These are phyloP conservation scores for Leucocoprinus sp. DNA, from an alignment of 768 basidiomycete genomes.

Conservation along the genomic window DNA sequence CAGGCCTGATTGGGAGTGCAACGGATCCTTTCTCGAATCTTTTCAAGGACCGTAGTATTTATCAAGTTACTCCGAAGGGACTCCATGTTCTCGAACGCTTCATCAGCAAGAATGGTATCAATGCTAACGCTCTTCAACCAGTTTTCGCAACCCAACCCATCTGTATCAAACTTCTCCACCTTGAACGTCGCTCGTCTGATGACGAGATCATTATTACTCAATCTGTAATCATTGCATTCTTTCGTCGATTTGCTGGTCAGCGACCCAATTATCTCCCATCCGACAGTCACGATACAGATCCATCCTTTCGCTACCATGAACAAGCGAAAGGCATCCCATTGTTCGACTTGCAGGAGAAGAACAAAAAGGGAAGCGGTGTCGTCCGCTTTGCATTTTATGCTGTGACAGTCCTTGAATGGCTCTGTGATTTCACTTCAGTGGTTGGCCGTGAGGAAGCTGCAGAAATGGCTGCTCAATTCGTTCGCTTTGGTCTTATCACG, in stretches of 20 bases:
- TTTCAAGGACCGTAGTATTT: slow-evolving; percentile 98
- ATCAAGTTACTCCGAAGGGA: slow-evolving; percentile 93
- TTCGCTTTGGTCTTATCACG: slow-evolving; percentile 84
- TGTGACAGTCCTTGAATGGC: slow-evolving; percentile 88
- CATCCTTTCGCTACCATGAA: slow-evolving; percentile 70
- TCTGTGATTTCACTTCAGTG: slow-evolving; percentile 94
- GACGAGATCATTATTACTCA: slow-evolving; percentile 98
- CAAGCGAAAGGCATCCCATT: slow-evolving; percentile 67
- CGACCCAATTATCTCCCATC: slow-evolving; percentile 68
- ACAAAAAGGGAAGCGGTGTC: slow-evolving; percentile 38
- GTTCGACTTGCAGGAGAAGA: slow-evolving; percentile 63
- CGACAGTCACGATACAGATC: slow-evolving; percentile 38
- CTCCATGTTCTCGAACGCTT: slow-evolving; percentile 99
- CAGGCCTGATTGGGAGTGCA: slow-evolving; percentile 94
- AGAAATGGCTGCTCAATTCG: slow-evolving; percentile 97
- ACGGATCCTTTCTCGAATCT: slow-evolving; percentile 79
- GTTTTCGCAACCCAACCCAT: slow-evolving; percentile 92
- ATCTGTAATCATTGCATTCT: slow-evolving; percentile 88
- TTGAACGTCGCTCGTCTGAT: slow-evolving; percentile 85
- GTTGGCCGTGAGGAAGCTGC: slow-evolving; percentile 94
- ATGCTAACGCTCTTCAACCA: slow-evolving; percentile 81
- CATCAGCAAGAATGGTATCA: slow-evolving; percentile 98
- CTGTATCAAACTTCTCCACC: slow-evolving; percentile 94
- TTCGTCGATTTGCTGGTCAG: slow-evolving; percentile 90
- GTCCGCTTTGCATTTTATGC: slow-evolving; percentile 81